phyloP scores from a whole-genome alignment of 108 stramenopile genomes.

The Conticribra weissflogii region DNA sequence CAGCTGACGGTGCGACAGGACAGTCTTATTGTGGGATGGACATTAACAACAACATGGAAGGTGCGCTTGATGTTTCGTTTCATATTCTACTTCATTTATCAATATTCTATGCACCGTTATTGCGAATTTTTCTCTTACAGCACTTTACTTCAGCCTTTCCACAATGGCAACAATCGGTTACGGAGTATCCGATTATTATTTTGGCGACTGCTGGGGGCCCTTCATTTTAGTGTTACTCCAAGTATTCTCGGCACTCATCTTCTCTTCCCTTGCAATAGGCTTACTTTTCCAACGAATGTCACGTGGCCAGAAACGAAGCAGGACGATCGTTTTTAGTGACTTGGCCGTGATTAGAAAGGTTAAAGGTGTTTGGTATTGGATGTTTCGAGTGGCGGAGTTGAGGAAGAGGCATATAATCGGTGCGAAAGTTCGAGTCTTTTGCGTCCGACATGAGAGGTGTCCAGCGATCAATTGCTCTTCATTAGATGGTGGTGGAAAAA shows the following conservation, averaged over 20 bases:
- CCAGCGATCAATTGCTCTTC: constrained; percentile 12
- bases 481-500: constrained; percentile 61
- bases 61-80: no score
- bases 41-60: constrained; percentile 76
- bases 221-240: constrained; percentile 85
- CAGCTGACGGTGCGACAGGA: background rate
- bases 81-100: no score
- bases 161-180: constrained; percentile 97
- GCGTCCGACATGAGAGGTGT: constrained; percentile 83
- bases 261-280: constrained; percentile 93
- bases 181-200: constrained; percentile 93
- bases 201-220: constrained; percentile 89
- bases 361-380: constrained; percentile 79
- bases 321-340: constrained; percentile 91
- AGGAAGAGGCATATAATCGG: constrained; percentile 92
- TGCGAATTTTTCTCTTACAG: constrained; percentile 40
- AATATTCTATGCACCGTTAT: no score
- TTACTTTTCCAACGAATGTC: constrained; percentile 90
- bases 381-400: constrained; percentile 95
- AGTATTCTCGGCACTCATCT: constrained; percentile 82
- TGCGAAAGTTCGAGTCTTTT: constrained; percentile 90
- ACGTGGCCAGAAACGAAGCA: constrained; percentile 84
- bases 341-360: constrained; percentile 84
- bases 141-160: constrained; percentile 86
- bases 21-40: constrained; percentile 83